These are phyloP conservation scores for Neocucurbitaria cava DNA, from an alignment of 2,329 filamentous ascomycete species.

Conservation along the genomic window DNA sequence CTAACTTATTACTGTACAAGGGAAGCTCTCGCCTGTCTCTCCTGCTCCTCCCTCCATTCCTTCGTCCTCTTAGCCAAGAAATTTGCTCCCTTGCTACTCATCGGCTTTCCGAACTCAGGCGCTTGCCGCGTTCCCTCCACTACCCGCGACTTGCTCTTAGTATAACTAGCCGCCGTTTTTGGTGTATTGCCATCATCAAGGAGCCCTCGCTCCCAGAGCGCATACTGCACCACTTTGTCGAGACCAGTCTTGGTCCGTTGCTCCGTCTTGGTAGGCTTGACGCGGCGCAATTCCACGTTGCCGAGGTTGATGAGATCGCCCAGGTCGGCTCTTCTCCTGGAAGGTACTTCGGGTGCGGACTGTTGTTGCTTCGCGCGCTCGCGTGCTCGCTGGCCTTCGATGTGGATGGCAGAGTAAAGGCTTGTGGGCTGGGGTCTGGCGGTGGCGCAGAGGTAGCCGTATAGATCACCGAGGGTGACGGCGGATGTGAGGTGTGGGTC, in stretches of 20 bases:
- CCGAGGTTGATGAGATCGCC: conserved; percentile 35
- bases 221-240: conserved; percentile 80
- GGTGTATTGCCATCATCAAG: background rate
- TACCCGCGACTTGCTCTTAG: background rate
- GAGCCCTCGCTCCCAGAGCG: conserved; percentile 56
- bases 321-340: conserved; percentile 21
- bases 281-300: conserved; percentile 73
- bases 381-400: conserved; percentile 31
- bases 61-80: conserved; percentile 11
- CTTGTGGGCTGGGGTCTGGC: conserved; percentile 57
- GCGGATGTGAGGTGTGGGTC: conserved; percentile 67
- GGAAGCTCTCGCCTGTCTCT: background rate
- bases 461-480: conserved; percentile 48
- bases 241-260: conserved; percentile 75
- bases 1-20: background rate
- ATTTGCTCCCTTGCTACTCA: conserved; percentile 13
- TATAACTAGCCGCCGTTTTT: background rate
- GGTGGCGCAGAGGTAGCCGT: conserved; percentile 43
- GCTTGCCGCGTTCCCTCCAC: conserved; percentile 8
- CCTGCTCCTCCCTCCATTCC: conserved; percentile 1
- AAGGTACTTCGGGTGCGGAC: background rate
- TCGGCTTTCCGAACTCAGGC: conserved; percentile 10
- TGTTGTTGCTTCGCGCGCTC: conserved; percentile 16
- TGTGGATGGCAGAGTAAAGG: conserved; percentile 66
- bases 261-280: conserved; percentile 73